Conservation (phyloP, 495 filamentous ascomycete genomes). For the Usnea hakonensis region DNA sequence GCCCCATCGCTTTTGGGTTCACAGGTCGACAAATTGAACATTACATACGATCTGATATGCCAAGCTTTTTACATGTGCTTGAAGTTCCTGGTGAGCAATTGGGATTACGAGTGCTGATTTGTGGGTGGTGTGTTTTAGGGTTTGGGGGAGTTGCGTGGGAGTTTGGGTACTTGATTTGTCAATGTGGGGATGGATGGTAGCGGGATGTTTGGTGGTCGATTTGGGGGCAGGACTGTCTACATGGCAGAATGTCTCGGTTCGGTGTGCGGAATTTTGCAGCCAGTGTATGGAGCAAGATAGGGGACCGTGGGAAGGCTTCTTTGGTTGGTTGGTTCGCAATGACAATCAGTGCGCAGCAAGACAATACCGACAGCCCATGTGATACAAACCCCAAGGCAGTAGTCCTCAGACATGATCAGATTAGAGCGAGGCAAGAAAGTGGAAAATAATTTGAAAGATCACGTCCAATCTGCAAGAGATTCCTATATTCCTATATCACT, state of each 20-base stretch:
- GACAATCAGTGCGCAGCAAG: not conserved
- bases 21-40: constrained; percentile 40
- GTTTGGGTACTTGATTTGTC: not conserved
- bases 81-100: not conserved
- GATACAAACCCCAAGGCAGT: not conserved
- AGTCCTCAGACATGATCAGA: not conserved
- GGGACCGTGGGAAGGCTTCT: not conserved
- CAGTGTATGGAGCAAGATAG: not conserved
- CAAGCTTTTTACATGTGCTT: not conserved
- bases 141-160: not conserved
- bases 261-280: not conserved
- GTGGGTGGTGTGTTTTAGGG: not conserved
- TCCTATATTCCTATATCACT: not conserved
- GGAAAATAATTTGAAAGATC: not conserved
- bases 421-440: not conserved
- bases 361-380: not conserved
- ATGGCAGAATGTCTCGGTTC: not conserved
- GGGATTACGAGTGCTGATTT: not conserved
- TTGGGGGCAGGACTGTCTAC: not conserved
- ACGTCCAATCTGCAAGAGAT: not conserved
- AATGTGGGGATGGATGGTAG: no score
- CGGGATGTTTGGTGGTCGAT: not conserved
- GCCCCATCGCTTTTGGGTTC: constrained; percentile 40
- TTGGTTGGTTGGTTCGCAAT: not conserved
- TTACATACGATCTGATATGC: constrained; percentile 52